These are phyloP conservation scores for Carex arenaria DNA, from an alignment of 202 grass and related monocot genomes.

Conservation along the genomic window DNA sequence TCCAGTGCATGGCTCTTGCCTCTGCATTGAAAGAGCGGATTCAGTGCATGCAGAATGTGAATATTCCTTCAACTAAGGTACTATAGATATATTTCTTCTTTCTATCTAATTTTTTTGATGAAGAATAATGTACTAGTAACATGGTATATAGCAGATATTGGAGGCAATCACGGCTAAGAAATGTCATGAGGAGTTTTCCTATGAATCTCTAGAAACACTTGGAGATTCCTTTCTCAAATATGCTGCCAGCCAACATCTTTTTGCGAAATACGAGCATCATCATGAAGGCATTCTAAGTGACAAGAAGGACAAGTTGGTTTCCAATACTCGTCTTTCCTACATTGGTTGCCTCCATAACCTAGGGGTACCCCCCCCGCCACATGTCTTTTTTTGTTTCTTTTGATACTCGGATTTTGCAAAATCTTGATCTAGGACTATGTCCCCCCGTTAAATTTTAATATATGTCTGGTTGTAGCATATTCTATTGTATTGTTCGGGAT, in stretches of 20 bases:
- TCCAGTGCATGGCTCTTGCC: slow-evolving; percentile 74
- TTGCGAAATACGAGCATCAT: slow-evolving; percentile 45
- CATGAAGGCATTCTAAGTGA: slow-evolving; percentile 71
- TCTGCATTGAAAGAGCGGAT: slow-evolving; percentile 46
- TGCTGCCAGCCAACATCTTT: slow-evolving; percentile 58
- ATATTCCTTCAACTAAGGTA: slow-evolving; percentile 54
- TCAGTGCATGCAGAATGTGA: slow-evolving; percentile 38
- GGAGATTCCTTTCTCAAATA: slow-evolving; percentile 90
- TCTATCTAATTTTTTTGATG: neutral
- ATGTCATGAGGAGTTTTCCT: slow-evolving; percentile 61
- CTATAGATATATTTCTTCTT: neutral
- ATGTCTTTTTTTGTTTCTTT: neutral
- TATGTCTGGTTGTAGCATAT: neutral
- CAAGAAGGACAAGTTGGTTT: slow-evolving; percentile 73
- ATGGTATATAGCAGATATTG: slow-evolving; percentile 42
- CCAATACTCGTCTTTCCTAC: slow-evolving; percentile 59
- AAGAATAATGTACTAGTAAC: slow-evolving; percentile 9
- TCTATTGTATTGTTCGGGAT: neutral
- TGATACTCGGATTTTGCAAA: no score
- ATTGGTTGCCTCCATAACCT: slow-evolving; percentile 53
- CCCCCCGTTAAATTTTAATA: neutral
- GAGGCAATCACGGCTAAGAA: slow-evolving; percentile 76
- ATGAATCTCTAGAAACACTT: slow-evolving; percentile 86
- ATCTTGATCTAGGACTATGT: neutral
- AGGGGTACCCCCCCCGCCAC: slow-evolving; percentile 31